Conservation (phyloP, 495 filamentous ascomycete genomes). For the Physcia stellaris region DNA sequence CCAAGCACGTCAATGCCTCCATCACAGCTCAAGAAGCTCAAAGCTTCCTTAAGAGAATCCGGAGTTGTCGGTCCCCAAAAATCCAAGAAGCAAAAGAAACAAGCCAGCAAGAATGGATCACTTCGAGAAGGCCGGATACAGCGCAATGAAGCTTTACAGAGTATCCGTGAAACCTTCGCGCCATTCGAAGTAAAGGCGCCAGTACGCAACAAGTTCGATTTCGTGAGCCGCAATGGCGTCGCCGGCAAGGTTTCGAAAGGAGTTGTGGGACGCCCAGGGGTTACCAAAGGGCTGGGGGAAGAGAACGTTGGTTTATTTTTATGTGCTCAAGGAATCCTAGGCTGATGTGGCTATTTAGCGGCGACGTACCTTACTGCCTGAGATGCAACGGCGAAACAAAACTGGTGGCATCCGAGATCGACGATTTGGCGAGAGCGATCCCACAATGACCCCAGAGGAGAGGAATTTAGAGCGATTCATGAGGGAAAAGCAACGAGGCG, state of each 20-base stretch:
- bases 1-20: too few relatives aligned
- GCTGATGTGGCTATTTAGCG: conserved; percentile 34
- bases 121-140: conserved; percentile 55
- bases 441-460: conserved; percentile 86
- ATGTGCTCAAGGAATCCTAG: conserved; percentile 1
- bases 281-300: conserved; percentile 76
- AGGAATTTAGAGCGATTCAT: conserved; percentile 84
- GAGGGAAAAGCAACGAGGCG: conserved; percentile 58
- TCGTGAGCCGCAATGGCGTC: conserved; percentile 45
- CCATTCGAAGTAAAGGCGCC: conserved; percentile 83
- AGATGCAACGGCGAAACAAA: conserved; percentile 79
- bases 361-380: conserved; percentile 63
- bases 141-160: conserved; percentile 57
- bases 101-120: conserved; percentile 50
- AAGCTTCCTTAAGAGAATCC: conserved; percentile 71
- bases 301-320: conserved; percentile 40
- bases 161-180: conserved; percentile 90
- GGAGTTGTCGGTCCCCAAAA: conserved; percentile 79
- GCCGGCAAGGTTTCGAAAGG: conserved; percentile 35
- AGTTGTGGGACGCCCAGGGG: conserved; percentile 54
- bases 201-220: conserved; percentile 58
- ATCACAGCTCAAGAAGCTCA: conserved; percentile 92
- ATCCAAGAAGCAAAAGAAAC: conserved; percentile 79
- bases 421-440: conserved; percentile 92
- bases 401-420: conserved; percentile 84